Evolutionary conservation across 164 flowering plant species (phyloP).

Genomic region (Vitis riparia): DNA sequence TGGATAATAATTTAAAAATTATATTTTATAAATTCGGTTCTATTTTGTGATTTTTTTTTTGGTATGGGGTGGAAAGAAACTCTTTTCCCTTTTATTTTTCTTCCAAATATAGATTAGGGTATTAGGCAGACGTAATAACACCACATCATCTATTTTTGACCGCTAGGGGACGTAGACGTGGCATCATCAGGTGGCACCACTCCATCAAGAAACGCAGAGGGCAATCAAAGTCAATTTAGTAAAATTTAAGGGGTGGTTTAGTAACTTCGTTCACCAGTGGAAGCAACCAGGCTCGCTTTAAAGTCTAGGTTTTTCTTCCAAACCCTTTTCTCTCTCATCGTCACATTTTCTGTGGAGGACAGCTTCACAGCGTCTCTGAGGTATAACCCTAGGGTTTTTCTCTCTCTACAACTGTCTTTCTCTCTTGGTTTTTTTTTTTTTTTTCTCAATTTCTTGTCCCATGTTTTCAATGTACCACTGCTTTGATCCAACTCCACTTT

Average conservation of each 20-base stretch:
- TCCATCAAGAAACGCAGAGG: not conserved
- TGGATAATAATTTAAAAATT: too few species aligned
- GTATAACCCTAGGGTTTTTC: slow-evolving; percentile 9
- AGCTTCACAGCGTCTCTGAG: slow-evolving; percentile 17
- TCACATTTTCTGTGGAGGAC: slow-evolving; percentile 15
- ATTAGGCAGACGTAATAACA: too few species aligned
- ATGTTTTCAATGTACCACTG: not conserved
- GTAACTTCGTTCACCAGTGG: slow-evolving; percentile 9
- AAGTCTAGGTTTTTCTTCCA: slow-evolving; percentile 9
- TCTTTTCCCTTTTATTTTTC: too few species aligned
- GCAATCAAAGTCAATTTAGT: not conserved
- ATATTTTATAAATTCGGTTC: too few species aligned
- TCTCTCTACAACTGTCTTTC: not conserved
- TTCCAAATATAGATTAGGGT: too few species aligned
- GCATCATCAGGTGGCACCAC: too few species aligned
- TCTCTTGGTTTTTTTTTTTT: not conserved
- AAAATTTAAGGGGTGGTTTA: not conserved
- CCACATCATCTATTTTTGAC: too few species aligned
- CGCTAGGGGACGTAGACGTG: too few species aligned
- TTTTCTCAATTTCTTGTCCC: not conserved
- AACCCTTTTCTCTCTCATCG: not conserved
- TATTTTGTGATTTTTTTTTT: too few species aligned
- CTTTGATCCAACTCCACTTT: not conserved
- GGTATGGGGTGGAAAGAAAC: too few species aligned
- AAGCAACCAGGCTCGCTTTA: slow-evolving; percentile 9